Evolutionary conservation across 2,329 filamentous ascomycete genomes (phyloP), one percentile per base, ranked within the genome.

Genomic region (Coniochaeta sp.): DNA sequence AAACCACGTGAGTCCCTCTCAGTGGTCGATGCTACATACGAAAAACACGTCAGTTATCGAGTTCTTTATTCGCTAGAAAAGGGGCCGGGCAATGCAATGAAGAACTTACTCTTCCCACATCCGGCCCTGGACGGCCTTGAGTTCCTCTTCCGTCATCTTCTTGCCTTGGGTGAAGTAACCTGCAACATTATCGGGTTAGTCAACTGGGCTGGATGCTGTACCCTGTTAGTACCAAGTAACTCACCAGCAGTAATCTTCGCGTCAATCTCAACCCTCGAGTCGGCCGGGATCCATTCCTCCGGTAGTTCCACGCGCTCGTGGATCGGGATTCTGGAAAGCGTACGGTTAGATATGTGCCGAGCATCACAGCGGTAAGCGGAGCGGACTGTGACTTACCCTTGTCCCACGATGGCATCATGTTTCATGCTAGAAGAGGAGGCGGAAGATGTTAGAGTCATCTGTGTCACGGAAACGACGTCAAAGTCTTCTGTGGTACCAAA

Each of bases 211-310:
- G n/a, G n/a, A n/a, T n/a, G n/a, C n/a, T n/a, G n/a, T n/a, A n/a
- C n/a, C n/a, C n/a, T n/a, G n/a, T n/a, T n/a, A n/a, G n/a, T n/a
- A n/a, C n/a, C n/a, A n/a, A n/a, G n/a, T n/a, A n/a, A n/a, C 82
- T 70, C 72, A 90, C 87, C 94, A 55, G 92, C 91, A 61, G 92
- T 94, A 65, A 97, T 96, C 76, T 97, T 97, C 53, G 94, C 94
- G 69, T 97, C 94, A 64, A 97, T 99, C 70, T 99, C 94, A n/a
- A 97, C 94, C 58, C 92, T 79, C 50, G 91, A 95, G 70, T 97
- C 94, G 56, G 86, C 89, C 12, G 94, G 94, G 61, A 97, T 96
- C 81, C 94, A 84, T 28, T 94, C 87, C 58, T 95, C 90, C 4
- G 92, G 94, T 57, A 97, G 89, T 55, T 95, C 91, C 47, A 97